Conservation (phyloP, 2,329 filamentous ascomycete species). For the Fusarium camptoceras region DNA sequence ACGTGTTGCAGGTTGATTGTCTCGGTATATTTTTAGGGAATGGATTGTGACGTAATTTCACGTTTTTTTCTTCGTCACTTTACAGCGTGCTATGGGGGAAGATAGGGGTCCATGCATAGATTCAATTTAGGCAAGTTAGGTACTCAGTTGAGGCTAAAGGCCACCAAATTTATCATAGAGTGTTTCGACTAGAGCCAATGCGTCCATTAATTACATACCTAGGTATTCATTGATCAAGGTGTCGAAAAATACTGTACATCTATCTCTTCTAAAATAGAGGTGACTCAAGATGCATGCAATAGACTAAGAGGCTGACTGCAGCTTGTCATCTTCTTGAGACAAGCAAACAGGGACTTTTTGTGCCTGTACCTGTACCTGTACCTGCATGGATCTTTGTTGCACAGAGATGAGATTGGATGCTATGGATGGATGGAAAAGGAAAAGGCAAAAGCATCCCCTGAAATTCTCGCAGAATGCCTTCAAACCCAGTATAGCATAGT, state of each 20-base stretch:
- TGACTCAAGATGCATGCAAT: conserved; percentile 18
- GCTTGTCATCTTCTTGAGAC: conserved; percentile 20
- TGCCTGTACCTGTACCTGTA: neutral
- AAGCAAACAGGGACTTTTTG: conserved; percentile 9
- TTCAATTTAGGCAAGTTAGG: neutral
- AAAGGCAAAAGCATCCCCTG: neutral
- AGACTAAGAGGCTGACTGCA: conserved; percentile 30
- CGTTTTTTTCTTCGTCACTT: neutral
- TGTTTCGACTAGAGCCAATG: neutral
- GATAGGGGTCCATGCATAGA: conserved; percentile 22
- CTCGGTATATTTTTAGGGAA: conserved; percentile 8
- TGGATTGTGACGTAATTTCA: conserved; percentile 35
- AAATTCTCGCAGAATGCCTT: conserved; percentile 12
- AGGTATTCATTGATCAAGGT: neutral
- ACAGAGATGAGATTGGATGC: conserved; percentile 28
- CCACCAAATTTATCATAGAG: neutral
- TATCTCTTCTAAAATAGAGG: neutral
- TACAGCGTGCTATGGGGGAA: neutral
- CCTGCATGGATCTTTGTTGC: conserved; percentile 32
- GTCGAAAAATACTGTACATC: neutral
- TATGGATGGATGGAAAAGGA: neutral
- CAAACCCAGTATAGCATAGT: conserved; percentile 20
- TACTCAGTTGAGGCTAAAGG: neutral
- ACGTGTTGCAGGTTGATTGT: conserved; percentile 18
- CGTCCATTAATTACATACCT: neutral